A percentile compares a stretch with the other conserved stretches of the same genome.
Conservation (phyloP, 352 stramenopile genomes). For the Blastocystis sp. region DNA sequence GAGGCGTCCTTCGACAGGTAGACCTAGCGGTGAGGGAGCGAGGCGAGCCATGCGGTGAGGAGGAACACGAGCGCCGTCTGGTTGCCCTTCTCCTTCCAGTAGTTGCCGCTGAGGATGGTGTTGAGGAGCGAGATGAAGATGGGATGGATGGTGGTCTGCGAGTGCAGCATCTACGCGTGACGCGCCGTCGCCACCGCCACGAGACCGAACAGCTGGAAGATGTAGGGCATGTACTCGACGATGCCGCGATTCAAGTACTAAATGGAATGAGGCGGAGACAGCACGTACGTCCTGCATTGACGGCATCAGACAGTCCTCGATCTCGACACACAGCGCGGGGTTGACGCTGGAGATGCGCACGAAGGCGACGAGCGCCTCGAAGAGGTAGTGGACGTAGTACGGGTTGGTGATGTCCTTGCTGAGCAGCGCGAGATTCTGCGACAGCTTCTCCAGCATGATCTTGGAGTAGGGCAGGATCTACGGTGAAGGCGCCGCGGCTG, state of each 20-base stretch:
- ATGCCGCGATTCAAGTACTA: constrained; percentile 61
- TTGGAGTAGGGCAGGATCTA: constrained; percentile 58
- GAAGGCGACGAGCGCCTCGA: constrained; percentile 65
- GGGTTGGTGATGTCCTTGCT: constrained; percentile 31
- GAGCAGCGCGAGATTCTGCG: constrained; percentile 10
- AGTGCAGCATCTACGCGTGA: constrained; percentile 45
- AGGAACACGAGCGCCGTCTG: constrained; percentile 65
- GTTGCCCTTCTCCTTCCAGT: constrained; percentile 43
- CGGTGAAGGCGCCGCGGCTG: not conserved
- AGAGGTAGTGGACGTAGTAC: constrained; percentile 66
- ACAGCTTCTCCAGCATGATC: constrained; percentile 15
- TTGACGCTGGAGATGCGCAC: constrained; percentile 46
- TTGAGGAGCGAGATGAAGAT: not conserved
- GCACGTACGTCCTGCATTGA: constrained; percentile 33
- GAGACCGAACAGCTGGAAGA: constrained; percentile 58
- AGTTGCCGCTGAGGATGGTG: constrained; percentile 3
- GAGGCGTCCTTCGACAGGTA: not conserved
- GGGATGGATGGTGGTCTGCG: not conserved
- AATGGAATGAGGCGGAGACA: not conserved
- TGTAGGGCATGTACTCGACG: constrained; percentile 67
- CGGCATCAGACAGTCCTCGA: constrained; percentile 51
- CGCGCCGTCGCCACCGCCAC: not conserved
- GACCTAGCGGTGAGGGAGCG: not conserved
- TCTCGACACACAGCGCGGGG: constrained; percentile 4
- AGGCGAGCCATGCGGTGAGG: not conserved